Evolutionary conservation across 2,329 filamentous ascomycete genomes (phyloP), one percentile per base, ranked within the genome.

Genomic region (Neoascochyta sp.): DNA sequence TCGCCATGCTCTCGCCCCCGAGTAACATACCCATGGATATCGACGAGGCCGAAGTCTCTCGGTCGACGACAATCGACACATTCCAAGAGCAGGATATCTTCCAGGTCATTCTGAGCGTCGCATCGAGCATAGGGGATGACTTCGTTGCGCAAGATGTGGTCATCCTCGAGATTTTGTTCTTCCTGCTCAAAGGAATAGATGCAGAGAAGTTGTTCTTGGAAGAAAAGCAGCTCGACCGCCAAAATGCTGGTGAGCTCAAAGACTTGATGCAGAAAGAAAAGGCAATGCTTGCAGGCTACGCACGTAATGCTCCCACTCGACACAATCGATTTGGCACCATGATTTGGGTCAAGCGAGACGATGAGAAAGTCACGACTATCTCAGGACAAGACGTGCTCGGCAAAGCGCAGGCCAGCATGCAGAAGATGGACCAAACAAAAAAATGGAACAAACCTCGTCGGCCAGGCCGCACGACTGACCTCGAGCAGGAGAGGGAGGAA

Each of bases 241-340:
- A 78, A 20, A 82, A 83, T 38, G 78, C 79, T 1, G 72, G 83
- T 36, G 87, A 95, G 54, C 72, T 96, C 7, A 76, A 80, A 13
- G 71, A 71, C 10, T 65, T 95, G 52, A 78, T 95, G 61, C 78
- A 76, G 31, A 87, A 92, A 53, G 92, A 98, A 63, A 80, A 81
- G 2, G 77, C 81, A n/a, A 85, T 94, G 79, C 72, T 86, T 32
- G 79, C 82, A 48, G 76, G 82, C 27, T 83, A 88, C 50, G 82
- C 83, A 31, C 82, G 80, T 47, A 81, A 81, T 54, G 85, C 84
- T 3, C 86, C 89, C 0, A 89, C 87, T 3, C 74, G 92, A 26
- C 92, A 98, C 62, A 94, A 89, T 48, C 78, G 92, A 18, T 98
- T 96, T 53, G 92, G 92, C 3, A 94, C 89, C 8, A 96, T 96